phyloP scores from a whole-genome alignment of 1,284 basidiomycete species.

The Amylostereum areolatum region DNA sequence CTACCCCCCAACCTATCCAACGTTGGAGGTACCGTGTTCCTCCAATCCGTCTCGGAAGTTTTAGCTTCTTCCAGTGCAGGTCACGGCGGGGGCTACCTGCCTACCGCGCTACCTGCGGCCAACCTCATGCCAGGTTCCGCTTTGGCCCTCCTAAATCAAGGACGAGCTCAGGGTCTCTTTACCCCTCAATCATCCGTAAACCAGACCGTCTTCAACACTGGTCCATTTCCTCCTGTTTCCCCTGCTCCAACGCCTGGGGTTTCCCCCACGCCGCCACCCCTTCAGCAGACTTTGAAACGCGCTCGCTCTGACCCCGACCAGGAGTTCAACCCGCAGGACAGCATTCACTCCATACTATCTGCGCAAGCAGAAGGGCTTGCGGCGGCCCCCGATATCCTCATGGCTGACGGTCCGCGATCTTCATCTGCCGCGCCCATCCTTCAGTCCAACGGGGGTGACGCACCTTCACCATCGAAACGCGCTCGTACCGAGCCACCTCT shows the following conservation, averaged over 20 bases:
- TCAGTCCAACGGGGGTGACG: constrained; percentile 28
- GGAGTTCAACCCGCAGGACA: constrained; percentile 14
- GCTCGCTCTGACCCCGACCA: constrained; percentile 40
- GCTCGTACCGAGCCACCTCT: constrained; percentile 48
- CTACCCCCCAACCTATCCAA: constrained; percentile 38
- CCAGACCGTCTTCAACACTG: constrained; percentile 22
- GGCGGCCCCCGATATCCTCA: constrained; percentile 38
- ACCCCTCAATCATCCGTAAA: constrained; percentile 67
- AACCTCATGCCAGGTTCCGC: constrained; percentile 80
- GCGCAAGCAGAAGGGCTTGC: constrained; percentile 28
- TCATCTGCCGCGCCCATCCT: constrained; percentile 35
- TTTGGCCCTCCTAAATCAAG: constrained; percentile 73
- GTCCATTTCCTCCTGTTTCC: constrained; percentile 28
- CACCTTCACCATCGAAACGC: constrained; percentile 53
- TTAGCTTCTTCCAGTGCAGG: constrained; percentile 35
- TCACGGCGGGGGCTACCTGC: constrained; percentile 37
- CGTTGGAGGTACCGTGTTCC: constrained; percentile 40
- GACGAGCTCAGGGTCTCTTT: constrained; percentile 78
- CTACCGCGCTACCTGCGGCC: constrained; percentile 60
- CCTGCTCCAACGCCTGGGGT: constrained; percentile 25
- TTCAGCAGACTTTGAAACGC: constrained; percentile 35
- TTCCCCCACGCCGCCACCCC: constrained; percentile 57
- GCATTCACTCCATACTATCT: constrained; percentile 11
- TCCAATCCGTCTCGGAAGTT: constrained; percentile 46
- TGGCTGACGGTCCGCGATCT: constrained; percentile 39